Conservation (phyloP, 1,139 yeast species). For the Protomyces gravidus region DNA sequence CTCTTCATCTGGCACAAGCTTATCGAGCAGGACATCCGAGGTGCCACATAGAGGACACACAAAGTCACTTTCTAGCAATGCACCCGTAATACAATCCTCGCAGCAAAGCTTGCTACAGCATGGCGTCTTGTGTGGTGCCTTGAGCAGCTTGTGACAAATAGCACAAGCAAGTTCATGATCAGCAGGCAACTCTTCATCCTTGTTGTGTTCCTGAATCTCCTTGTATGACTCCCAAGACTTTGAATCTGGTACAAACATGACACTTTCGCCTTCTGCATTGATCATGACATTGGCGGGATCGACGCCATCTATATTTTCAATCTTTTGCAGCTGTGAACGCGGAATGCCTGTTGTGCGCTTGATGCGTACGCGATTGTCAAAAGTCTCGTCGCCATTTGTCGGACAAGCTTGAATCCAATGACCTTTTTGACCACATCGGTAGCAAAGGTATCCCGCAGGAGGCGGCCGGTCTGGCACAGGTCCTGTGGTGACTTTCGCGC, state of each 20-base stretch:
- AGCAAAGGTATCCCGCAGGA: constrained; percentile 93
- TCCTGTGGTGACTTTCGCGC: constrained; percentile 38
- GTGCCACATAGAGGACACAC: constrained; percentile 81
- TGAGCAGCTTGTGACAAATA: constrained; percentile 56
- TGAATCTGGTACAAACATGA: constrained; percentile 82
- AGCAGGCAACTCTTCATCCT: constrained; percentile 50
- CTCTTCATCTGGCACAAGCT: constrained; percentile 4
- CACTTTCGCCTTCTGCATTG: constrained; percentile 92
- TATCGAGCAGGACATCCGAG: constrained; percentile 68
- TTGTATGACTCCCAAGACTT: constrained; percentile 83
- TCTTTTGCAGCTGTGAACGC: constrained; percentile 78
- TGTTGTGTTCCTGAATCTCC: constrained; percentile 49
- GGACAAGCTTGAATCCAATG: constrained; percentile 98
- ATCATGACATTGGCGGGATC: constrained; percentile 68
- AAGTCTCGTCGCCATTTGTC: constrained; percentile 83
- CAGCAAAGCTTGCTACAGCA: constrained; percentile 67
- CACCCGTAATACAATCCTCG: constrained; percentile 62
- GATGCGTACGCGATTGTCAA: constrained; percentile 78
- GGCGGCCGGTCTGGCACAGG: constrained; percentile 63
- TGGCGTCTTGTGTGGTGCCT: constrained; percentile 77
- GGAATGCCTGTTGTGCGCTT: constrained; percentile 97
- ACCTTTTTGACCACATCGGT: constrained; percentile 89
- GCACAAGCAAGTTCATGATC: constrained; percentile 63
- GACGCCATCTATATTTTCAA: constrained; percentile 51
- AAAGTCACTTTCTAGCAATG: constrained; percentile 76